Evolutionary conservation across 805 yeast species (phyloP), one percentile per base, ranked within the genome.

Genomic region (Kluyveromyces lactis): DNA sequence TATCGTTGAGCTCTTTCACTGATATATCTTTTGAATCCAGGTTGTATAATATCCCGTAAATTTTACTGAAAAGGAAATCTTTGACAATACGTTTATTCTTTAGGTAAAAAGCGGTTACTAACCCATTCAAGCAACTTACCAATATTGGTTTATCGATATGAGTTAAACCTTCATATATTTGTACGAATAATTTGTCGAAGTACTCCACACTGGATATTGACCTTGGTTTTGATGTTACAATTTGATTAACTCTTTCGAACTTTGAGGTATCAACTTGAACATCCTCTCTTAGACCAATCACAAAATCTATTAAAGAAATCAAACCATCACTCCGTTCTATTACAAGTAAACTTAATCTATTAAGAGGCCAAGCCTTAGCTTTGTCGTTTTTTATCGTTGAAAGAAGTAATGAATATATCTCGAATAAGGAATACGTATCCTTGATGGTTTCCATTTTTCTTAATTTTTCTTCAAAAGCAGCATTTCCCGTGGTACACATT

Each of bases 221-320:
- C 34, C 60, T 62, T 0, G 97, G 96, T 43, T 78, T 79, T 13
- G 79, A 60, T 21, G 81, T 55, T 12, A 90, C 56, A 2, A 86
- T 68, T 31, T 70, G 72, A n/a, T 83, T 75, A 1, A 85, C 82
- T 42, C 79, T 73, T 19, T 75, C 77, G 35, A 85, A 67, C 47
- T 77, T 81, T 24, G 75, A 77, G n/a, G 78, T 59, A 45, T 78
- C 79, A 11, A 86, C 47, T 26, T 53, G 48, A 41, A 81, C 90
- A 39, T 71, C 68, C 31, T 86, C 94, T 41, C 95, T 66, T 18
- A 84, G 65, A 0, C 95, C 95, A 11, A 83, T 65, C 0, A 84
- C 68, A 45, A 84, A 77, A 57, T 90, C 97, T 21, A 87, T 68
- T 36, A 90, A 60, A 2, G 87, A 70, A 21, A 73, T 60, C 2